Evolutionary conservation across 192 early-diverging fungal species (phyloP), one percentile per base, ranked within the genome.

Genomic region (Pilobolus umbonatus): DNA sequence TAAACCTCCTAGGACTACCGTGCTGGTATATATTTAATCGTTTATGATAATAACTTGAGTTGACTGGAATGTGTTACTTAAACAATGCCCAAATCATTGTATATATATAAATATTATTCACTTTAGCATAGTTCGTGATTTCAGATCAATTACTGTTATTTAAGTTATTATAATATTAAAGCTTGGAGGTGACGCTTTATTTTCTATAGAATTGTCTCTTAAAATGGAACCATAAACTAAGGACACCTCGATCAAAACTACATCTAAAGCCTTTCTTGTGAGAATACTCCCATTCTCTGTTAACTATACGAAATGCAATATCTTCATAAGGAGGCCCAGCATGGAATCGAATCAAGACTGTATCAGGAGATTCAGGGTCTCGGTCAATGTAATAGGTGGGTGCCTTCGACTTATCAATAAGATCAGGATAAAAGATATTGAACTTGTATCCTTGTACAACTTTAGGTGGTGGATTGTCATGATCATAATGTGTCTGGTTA

Each of bases 341-440:
- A 35, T 78, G 81, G 69, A 99, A 99, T 39, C 88, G 81, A 40
- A 99, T 76, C 11, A 96, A 71, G 10, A 90, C 86, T 0, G 92
- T 96, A 44, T 98, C 95, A 26, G 82, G 78, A 32, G 77, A 87
- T 40, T 64, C 79, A 10, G 79, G 85, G 11, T 91, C 87, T 12
- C 76, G 82, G 59, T 91, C 85, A 46, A 92, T 81, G 35, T 79
- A 77, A 65, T 94, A 98, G 1, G 93, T 98, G 2, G 95, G 95
- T n/a, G 92, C 89, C 44, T 77, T 74, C 2, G 85, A 74, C 67
- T 94, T 95, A 71, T 98, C 92, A 61, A 98, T 90, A 17, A 99
- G 82, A 73, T 99, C 96, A 2, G 95, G 96, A 66, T 96, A 99
- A 69, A 98, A 99, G 36, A 99, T 88, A 74, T 98, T 98, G 76